phyloP scores from a whole-genome alignment of 1,284 basidiomycete species.

The Ganoderma leucocontextum region DNA sequence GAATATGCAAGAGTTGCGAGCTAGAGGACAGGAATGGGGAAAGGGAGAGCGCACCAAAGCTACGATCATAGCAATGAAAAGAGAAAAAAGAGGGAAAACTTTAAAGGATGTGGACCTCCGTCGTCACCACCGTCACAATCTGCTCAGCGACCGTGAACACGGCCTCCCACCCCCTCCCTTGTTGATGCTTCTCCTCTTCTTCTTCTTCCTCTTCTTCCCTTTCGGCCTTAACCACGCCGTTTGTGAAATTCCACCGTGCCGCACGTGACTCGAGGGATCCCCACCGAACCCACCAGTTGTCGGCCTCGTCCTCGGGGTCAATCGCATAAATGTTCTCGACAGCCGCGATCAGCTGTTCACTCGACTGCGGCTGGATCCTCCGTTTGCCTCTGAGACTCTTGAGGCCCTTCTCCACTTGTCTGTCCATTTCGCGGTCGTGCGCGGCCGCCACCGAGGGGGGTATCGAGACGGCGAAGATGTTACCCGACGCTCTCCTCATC shows the following conservation, averaged over 20 bases:
- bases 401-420: slow-evolving; percentile 21
- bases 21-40: not conserved
- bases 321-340: slow-evolving; percentile 41
- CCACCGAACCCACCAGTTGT: slow-evolving; percentile 49
- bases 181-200: not conserved
- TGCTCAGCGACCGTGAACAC: not conserved
- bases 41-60: not conserved
- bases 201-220: not conserved
- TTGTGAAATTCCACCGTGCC: not conserved
- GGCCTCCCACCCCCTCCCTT: not conserved
- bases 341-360: slow-evolving; percentile 24
- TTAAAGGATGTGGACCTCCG: not conserved
- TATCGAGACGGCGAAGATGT: slow-evolving; percentile 34
- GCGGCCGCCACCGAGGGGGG: slow-evolving; percentile 32
- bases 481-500: slow-evolving; percentile 30
- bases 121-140: slow-evolving; percentile 5
- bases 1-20: not conserved
- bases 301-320: slow-evolving; percentile 48
- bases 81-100: not conserved
- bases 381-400: slow-evolving; percentile 8
- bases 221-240: too few relatives aligned
- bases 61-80: not conserved
- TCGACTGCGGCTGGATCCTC: slow-evolving; percentile 10
- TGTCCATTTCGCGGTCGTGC: slow-evolving; percentile 18
- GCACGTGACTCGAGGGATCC: slow-evolving; percentile 28